Evolutionary conservation across 306 rosid genomes (phyloP), one percentile per base, ranked within the genome.

Genomic region (Fragaria vesca): DNA sequence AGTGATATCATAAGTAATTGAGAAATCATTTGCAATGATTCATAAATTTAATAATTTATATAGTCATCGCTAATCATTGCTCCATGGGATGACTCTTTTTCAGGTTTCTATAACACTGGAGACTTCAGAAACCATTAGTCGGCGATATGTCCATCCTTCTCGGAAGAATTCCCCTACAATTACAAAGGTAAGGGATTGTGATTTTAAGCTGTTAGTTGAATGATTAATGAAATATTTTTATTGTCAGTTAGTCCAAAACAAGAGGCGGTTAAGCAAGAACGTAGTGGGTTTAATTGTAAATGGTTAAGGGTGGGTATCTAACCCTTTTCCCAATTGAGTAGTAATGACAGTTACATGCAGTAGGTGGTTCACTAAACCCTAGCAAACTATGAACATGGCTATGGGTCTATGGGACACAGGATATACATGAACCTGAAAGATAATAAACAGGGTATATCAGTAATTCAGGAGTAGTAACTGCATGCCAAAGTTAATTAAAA

Each of bases 111-210:
- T 96, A 82, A 88, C 96, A 36, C 74, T 96, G 84, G 98, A 93
- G 85, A 93, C 97, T 85, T 93, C 97, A 3, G 98, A 96, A 88
- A 96, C 99, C 71, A 85, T 96, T 78, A 83, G 83, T 83, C 87
- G 87, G 70, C 93, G 85, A 71, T 90, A 82, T 66, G 90, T 91
- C 79, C 99, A 96, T 81, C 96, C 93, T 32, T 96, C 99, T 79
- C 82, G 98, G 77, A 96, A 91, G 79, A 93, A 91, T 77, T 93
- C 99, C 70, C 98, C 99, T 7, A 96, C 99, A 43, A 91, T 91
- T 81, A 91, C 97, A 9, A 96, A 93, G 97, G 99, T 96, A 81
- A 50, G 46, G 40, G 24, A 48, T 75, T 48, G 67, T 75, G 0
- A 46, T 81, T 80, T 34, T 28, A 17, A 12, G 24, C 58, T 61